Percentiles rank a stretch among this genome's conserved stretches.
These are phyloP conservation scores for Fusarium transvaalense DNA, from an alignment of 2,329 filamentous ascomycete species.

Conservation along the genomic window DNA sequence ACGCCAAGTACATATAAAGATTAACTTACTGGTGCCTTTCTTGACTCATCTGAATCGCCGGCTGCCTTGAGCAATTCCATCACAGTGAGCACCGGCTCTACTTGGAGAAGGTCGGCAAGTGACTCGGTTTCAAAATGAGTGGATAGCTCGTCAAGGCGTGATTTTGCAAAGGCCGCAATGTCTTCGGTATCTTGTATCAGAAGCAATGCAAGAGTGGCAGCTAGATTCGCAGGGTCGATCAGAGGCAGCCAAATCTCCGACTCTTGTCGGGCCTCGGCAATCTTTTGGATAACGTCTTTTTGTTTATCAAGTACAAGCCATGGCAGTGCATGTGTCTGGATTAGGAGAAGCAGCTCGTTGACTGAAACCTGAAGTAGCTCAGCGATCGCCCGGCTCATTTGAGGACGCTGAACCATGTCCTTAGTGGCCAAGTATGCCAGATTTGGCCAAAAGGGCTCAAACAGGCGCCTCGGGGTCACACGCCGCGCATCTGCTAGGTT, in stretches of 20 bases:
- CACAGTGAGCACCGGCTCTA: conserved; percentile 80
- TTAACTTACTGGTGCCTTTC: conserved; percentile 67
- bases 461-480: conserved; percentile 74
- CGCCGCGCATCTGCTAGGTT: conserved; percentile 76
- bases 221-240: conserved; percentile 68
- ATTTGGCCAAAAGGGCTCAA: conserved; percentile 90
- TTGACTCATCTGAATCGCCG: conserved; percentile 73
- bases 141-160: conserved; percentile 75
- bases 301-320: conserved; percentile 85
- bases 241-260: conserved; percentile 69
- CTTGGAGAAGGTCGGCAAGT: conserved; percentile 76
- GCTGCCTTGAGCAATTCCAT: conserved; percentile 86
- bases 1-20: background rate
- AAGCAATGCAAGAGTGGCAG: conserved; percentile 69
- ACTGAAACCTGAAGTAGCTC: conserved; percentile 84
- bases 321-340: conserved; percentile 86
- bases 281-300: conserved; percentile 81
- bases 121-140: conserved; percentile 75
- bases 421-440: conserved; percentile 86
- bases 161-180: conserved; percentile 75
- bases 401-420: conserved; percentile 83
- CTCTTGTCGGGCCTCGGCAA: conserved; percentile 82
- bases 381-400: conserved; percentile 82
- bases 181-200: conserved; percentile 68
- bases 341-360: conserved; percentile 77